Percentiles rank a stretch among this genome's conserved stretches.
Conservation (phyloP, 208 protist species). For the Leishmania tropica region DNA sequence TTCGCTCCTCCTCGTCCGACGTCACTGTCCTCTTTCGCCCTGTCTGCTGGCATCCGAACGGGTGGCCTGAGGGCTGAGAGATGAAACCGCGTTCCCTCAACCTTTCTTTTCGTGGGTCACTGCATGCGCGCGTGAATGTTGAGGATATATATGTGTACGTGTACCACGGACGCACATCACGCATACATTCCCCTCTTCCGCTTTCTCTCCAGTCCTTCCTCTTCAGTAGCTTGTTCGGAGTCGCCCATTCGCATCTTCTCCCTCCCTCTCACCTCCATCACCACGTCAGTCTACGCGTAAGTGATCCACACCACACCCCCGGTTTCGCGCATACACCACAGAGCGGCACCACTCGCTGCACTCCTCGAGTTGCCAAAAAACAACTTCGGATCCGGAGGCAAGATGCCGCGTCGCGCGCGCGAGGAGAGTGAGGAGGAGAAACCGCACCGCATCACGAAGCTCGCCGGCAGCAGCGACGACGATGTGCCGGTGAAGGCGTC, state of each 20-base stretch:
- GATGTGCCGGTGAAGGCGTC: slow-evolving; percentile 40
- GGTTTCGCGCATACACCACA: background rate
- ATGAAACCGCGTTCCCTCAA: background rate
- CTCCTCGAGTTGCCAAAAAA: background rate
- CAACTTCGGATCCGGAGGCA: background rate
- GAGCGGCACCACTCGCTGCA: background rate
- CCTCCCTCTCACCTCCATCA: background rate
- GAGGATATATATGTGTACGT: background rate
- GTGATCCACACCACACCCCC: background rate
- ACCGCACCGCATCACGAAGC: slow-evolving; percentile 25
- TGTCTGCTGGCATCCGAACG: background rate
- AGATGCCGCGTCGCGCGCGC: slow-evolving; percentile 29
- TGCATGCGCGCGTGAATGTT: background rate
- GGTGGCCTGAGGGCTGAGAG: background rate
- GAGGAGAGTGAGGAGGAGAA: slow-evolving; percentile 38
- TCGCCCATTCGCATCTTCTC: background rate
- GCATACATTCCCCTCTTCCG: background rate
- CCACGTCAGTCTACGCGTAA: background rate
- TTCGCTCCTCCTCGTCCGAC: background rate
- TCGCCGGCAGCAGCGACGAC: slow-evolving; percentile 39
- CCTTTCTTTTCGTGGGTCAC: background rate
- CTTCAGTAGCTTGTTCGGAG: background rate
- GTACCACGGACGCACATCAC: background rate
- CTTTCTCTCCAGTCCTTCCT: background rate
- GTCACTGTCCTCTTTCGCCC: background rate